phyloP scores from a whole-genome alignment of 176 grass and related monocot species.

The Otatea glauca region DNA sequence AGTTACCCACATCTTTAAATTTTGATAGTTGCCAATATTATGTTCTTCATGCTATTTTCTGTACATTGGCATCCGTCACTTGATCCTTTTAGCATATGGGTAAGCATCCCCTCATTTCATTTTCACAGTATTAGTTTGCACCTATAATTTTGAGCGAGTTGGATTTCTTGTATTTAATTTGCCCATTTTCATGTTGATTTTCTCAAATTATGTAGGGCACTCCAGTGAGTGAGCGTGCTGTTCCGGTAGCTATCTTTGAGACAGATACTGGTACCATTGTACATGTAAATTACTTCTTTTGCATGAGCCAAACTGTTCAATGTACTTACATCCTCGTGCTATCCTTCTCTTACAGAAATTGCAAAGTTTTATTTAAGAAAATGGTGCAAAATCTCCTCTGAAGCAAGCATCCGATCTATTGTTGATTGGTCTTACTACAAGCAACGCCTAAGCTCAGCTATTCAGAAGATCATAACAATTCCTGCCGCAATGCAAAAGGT shows the following conservation, averaged over 20 bases:
- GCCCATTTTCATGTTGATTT: constrained; percentile 43
- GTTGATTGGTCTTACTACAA: constrained; percentile 99
- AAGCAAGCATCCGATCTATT: constrained; percentile 75
- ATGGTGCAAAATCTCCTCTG: constrained; percentile 92
- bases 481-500: constrained; percentile 99
- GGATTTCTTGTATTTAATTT: constrained; percentile 31
- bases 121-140: constrained; percentile 31
- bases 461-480: constrained; percentile 99
- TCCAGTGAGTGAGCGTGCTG: constrained; percentile 95
- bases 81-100: constrained; percentile 33
- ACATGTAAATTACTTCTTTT: constrained; percentile 34
- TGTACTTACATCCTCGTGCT: constrained; percentile 42
- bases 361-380: constrained; percentile 86
- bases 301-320: constrained; percentile 31
- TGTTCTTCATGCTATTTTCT: background rate
- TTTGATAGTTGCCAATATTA: background rate
- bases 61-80: too few species aligned
- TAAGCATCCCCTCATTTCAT: constrained; percentile 31
- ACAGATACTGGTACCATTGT: constrained; percentile 76
- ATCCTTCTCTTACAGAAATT: constrained; percentile 53
- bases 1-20: background rate
- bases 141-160: constrained; percentile 37
- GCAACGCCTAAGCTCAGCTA: constrained; percentile 80
- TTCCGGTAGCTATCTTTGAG: constrained; percentile 94
- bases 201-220: constrained; percentile 77